Evolutionary conservation across 2,329 filamentous ascomycete species (phyloP).

Genomic region (Penicillium glabrum): DNA sequence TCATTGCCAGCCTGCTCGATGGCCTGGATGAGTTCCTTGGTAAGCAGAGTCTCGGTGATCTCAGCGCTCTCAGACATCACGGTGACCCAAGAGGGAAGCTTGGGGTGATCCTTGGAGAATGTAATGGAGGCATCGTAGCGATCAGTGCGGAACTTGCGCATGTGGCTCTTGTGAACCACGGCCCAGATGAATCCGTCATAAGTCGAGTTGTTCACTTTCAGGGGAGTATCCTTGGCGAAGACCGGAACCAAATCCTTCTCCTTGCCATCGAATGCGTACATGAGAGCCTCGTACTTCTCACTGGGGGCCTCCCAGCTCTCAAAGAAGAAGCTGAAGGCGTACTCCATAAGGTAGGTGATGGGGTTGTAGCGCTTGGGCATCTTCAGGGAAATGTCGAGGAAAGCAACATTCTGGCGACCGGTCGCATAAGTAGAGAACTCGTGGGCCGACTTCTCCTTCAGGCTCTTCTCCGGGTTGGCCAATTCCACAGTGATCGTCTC

Average conservation of each 20-base stretch:
- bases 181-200: constrained; percentile 95
- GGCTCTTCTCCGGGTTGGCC: constrained; percentile 56
- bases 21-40: constrained; percentile 80
- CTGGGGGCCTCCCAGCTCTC: constrained; percentile 69
- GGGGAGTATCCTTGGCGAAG: constrained; percentile 59
- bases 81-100: constrained; percentile 85
- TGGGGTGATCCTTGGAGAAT: constrained; percentile 85
- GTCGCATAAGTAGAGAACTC: constrained; percentile 87
- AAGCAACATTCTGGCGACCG: constrained; percentile 89
- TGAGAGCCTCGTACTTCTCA: constrained; percentile 73
- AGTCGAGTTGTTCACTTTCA: constrained; percentile 54
- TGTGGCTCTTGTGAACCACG: constrained; percentile 89
- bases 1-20: constrained; percentile 74
- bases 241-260: constrained; percentile 75
- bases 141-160: constrained; percentile 86
- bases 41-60: constrained; percentile 83
- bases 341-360: constrained; percentile 65
- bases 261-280: constrained; percentile 90
- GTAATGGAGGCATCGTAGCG: constrained; percentile 94
- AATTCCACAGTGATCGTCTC: constrained; percentile 39
- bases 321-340: constrained; percentile 70
- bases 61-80: constrained; percentile 98
- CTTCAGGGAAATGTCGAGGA: constrained; percentile 79
- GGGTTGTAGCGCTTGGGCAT: constrained; percentile 89
- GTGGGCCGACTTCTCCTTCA: constrained; percentile 85